Evolutionary conservation across 768 basidiomycete genomes (phyloP), one percentile per base, ranked within the genome.

Genomic region (Naganishia kalamii): DNA sequence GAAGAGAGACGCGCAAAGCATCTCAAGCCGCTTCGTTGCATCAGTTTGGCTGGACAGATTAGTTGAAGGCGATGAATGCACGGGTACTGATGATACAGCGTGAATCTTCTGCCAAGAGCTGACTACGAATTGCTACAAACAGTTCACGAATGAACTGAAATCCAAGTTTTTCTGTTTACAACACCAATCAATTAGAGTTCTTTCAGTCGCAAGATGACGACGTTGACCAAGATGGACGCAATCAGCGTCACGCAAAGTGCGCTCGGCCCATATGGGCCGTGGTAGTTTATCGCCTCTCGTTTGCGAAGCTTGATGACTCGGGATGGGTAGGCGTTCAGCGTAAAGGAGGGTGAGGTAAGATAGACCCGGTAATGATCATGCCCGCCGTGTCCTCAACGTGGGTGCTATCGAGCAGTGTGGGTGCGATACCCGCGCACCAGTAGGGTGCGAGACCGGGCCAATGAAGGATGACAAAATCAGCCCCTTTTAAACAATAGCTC

Each of bases 331-430:
- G 77, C 75, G 77, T 1, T 74, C 66, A 4, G 90, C 84, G 79
- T 97, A 99, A 25, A 87, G 85, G 70, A 98, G 90, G 8, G 92
- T 84, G 49, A 90, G n/a, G 88, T 86, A 61, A 92, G 82, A 99
- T 98, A 47, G 90, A 80, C 7, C 84, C 85, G 6, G 94, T 92
- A 70, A 88, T 88, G 70, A 96, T 86, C 27, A 98, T 83, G 2
- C 92, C 93, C n/a, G 79, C 75, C 13, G 82, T 81, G 51, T 84
- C 81, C 59, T 70, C 66, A 21, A 70, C 70, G n/a, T 65, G 59
- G 51, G 76, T 71, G 59, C 77, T 76, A 68, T 77, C 76, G 70
- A 77, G 67, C 17, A 74, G 52, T 25, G 78, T 92, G 87, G 41
- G 87, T 80, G 13, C 88, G 80, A 52, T 85, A 82, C 47, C 73